These are phyloP conservation scores for Ophiostoma triangulosporum DNA, from an alignment of 2,329 filamentous ascomycete genomes.

Conservation along the genomic window DNA sequence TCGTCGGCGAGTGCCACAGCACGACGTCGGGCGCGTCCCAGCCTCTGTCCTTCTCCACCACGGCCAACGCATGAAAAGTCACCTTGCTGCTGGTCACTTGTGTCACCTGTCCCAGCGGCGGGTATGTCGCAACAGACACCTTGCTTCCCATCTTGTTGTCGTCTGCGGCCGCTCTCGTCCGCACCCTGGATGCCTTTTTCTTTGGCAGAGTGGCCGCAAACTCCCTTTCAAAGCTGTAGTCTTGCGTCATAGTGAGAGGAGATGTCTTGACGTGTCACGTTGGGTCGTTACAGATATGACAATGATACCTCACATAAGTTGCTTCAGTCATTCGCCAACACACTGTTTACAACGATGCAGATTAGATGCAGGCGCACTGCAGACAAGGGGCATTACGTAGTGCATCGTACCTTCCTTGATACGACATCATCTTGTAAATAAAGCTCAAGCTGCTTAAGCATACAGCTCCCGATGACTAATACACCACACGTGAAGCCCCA, in stretches of 20 bases:
- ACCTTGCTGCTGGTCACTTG: slow-evolving; percentile 36
- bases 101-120: slow-evolving; percentile 64
- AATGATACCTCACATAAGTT: too few species aligned
- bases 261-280: too few species aligned
- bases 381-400: too few species aligned
- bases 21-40: slow-evolving; percentile 61
- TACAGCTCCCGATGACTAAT: background rate
- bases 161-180: background rate
- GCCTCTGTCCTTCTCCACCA: slow-evolving; percentile 52
- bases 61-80: slow-evolving; percentile 54
- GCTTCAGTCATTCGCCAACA: too few species aligned
- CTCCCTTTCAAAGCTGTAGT: slow-evolving; percentile 13
- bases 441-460: too few species aligned
- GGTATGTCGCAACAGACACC: slow-evolving; percentile 34
- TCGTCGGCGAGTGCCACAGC: slow-evolving; percentile 48
- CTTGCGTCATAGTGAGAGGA: background rate
- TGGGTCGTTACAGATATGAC: too few species aligned
- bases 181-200: background rate
- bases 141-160: slow-evolving; percentile 4
- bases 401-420: too few species aligned
- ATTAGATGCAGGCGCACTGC: too few species aligned
- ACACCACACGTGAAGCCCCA: background rate
- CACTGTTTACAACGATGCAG: too few species aligned
- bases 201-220: slow-evolving; percentile 12
- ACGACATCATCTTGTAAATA: too few species aligned